A percentile compares a stretch with the other conserved stretches of the same genome.
phyloP scores from a whole-genome alignment of 805 yeast genomes.

The Candida namnaoensis region DNA sequence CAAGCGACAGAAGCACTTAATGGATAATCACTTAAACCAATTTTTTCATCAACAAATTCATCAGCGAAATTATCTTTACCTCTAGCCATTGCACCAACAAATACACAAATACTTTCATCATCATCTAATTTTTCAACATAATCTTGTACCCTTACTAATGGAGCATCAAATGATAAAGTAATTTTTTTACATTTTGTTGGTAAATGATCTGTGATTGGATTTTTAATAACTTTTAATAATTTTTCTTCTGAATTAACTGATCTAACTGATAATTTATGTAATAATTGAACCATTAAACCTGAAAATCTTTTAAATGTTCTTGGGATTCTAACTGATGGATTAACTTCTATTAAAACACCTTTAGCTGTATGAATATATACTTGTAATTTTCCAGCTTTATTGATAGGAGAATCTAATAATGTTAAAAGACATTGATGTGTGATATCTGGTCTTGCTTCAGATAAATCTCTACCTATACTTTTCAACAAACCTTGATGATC shows the following conservation, averaged over 20 bases:
- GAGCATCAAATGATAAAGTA: constrained; percentile 89
- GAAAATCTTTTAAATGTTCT: constrained; percentile 97
- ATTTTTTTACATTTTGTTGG: constrained; percentile 94
- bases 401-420: constrained; percentile 91
- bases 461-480: constrained; percentile 94
- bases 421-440: constrained; percentile 97
- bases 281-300: constrained; percentile 93
- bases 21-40: constrained; percentile 93
- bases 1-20: constrained; percentile 97
- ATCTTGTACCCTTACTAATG: constrained; percentile 80
- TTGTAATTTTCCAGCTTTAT: constrained; percentile 94
- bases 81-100: constrained; percentile 99
- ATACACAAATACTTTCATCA: constrained; percentile 93
- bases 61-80: constrained; percentile 97
- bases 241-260: constrained; percentile 95
- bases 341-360: constrained; percentile 91
- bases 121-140: constrained; percentile 72
- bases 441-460: constrained; percentile 98
- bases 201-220: constrained; percentile 93
- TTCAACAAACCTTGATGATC: constrained; percentile 94
- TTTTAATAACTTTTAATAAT: constrained; percentile 86
- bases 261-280: constrained; percentile 87
- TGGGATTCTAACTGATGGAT: constrained; percentile 94
- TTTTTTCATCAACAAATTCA: constrained; percentile 92
- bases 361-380: constrained; percentile 94